phyloP scores from a whole-genome alignment of 345 rosid genomes.

The Erodium maritimum region DNA sequence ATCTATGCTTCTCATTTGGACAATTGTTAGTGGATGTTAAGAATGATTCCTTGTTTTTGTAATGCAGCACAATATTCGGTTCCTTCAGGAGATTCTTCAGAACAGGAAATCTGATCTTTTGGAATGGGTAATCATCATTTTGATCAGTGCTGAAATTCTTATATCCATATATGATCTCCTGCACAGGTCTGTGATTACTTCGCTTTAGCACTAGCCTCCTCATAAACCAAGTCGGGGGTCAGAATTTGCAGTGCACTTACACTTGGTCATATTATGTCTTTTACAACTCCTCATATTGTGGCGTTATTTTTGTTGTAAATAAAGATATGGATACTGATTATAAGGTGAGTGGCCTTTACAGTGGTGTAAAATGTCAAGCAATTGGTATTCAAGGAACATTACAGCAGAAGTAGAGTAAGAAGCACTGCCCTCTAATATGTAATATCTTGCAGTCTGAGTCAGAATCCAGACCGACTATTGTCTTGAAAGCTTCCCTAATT shows the following conservation, averaged over 20 bases:
- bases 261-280: neutral
- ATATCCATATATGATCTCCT: conserved; percentile 54
- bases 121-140: conserved; percentile 86
- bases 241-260: neutral
- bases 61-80: conserved; percentile 84
- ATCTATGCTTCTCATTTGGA: neutral
- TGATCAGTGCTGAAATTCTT: conserved; percentile 68
- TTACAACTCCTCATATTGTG: too few relatives aligned
- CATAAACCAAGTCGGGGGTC: neutral
- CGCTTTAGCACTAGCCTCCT: conserved; percentile 2
- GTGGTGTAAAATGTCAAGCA: too few relatives aligned
- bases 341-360: too few relatives aligned
- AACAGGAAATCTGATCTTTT: conserved; percentile 88
- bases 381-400: too few relatives aligned
- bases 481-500: too few relatives aligned
- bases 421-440: too few relatives aligned
- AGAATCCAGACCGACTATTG: too few relatives aligned
- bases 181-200: conserved; percentile 7
- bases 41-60: neutral
- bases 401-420: too few relatives aligned
- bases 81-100: conserved; percentile 92
- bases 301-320: too few relatives aligned
- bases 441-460: too few relatives aligned
- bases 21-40: neutral
- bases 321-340: neutral